phyloP scores from a whole-genome alignment of 1,284 basidiomycete genomes.

The Sphagnurus paluster region DNA sequence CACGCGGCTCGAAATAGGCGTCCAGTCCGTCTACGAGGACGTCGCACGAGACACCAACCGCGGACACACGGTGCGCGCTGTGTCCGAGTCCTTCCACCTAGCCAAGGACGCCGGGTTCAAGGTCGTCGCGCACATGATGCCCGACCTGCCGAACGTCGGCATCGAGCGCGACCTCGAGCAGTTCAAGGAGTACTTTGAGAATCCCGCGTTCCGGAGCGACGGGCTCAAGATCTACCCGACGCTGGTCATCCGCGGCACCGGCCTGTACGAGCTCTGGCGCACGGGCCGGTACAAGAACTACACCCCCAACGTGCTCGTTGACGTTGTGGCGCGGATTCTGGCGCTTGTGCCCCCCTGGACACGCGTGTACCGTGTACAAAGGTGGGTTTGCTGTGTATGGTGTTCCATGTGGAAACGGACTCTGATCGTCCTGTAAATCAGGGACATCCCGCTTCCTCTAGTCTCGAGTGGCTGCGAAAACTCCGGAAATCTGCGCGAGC shows the following conservation, averaged over 20 bases:
- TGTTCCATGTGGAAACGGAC: neutral
- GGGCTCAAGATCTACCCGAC: conserved; percentile 99
- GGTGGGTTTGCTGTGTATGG: conserved; percentile 45
- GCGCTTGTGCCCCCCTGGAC: conserved; percentile 99
- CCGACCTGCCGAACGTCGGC: conserved; percentile 95
- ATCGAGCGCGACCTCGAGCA: conserved; percentile 97
- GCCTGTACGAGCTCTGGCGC: conserved; percentile 95
- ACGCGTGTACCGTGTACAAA: conserved; percentile 95
- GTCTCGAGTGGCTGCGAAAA: conserved; percentile 98
- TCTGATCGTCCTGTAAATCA: conserved; percentile 29
- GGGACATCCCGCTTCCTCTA: conserved; percentile 94
- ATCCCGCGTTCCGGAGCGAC: conserved; percentile 95
- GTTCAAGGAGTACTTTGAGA: conserved; percentile 99
- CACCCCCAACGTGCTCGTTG: conserved; percentile 96
- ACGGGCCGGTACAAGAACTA: conserved; percentile 99
- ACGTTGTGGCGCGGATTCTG: conserved; percentile 94
- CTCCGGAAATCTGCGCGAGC: conserved; percentile 93
- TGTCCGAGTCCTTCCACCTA: conserved; percentile 96
- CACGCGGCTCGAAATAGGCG: conserved; percentile 96
- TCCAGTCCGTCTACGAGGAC: conserved; percentile 99
- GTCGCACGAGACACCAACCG: conserved; percentile 98
- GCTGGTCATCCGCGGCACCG: conserved; percentile 96
- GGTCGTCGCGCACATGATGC: conserved; percentile 99
- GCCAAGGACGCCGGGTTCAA: conserved; percentile 99
- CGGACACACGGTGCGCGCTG: conserved; percentile 96